Evolutionary conservation across 805 yeast genomes (phyloP), one percentile per base, ranked within the genome.

Genomic region (Jamesozyma gamospora): DNA sequence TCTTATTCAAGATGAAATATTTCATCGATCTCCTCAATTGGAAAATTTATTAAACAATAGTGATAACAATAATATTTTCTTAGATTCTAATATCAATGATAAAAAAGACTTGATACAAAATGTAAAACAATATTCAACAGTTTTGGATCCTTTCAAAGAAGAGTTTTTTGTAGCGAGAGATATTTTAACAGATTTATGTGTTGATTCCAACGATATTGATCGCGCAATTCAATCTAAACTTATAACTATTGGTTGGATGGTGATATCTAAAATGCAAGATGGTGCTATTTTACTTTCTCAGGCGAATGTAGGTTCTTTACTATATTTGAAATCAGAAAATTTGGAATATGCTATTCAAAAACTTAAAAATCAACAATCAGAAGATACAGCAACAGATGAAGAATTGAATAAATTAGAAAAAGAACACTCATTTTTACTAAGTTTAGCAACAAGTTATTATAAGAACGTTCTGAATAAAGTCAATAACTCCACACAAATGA

Each of bases 101-200:
- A 31, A 31, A 18, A 9, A 31, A 17, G 7, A 10, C 25, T 3
- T 31, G 5, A n/a, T 4, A 8, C 9, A 29, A 18, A 21, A 35
- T 12, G 17, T 34, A 7, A 32, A 49, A 10, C 53, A 51, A 37
- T 62, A 63, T 51, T 69, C 64, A 25, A 67, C 64, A 26, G 68
- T 72, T 1, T 79, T 82, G 77, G 74, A 71, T 30, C 79, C 77
- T 2, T 85, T 82, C 54, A 64, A 75, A 19, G 82, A 79, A 40
- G 94, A 84, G 49, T 71, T 80, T 43, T 75, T 86, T 56, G 73
- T 75, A 39, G 77, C 82, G 2, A 67, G 87, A 57, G 94, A 85
- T 46, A 50, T 82, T 43, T 72, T 76, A 45, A 75, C 82, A 3
- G 83, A 87, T 3, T 61, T 75, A 19, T 77, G 80, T 41, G 59